phyloP scores from a whole-genome alignment of 495 filamentous ascomycete genomes.

The Talaromyces wortmannii region DNA sequence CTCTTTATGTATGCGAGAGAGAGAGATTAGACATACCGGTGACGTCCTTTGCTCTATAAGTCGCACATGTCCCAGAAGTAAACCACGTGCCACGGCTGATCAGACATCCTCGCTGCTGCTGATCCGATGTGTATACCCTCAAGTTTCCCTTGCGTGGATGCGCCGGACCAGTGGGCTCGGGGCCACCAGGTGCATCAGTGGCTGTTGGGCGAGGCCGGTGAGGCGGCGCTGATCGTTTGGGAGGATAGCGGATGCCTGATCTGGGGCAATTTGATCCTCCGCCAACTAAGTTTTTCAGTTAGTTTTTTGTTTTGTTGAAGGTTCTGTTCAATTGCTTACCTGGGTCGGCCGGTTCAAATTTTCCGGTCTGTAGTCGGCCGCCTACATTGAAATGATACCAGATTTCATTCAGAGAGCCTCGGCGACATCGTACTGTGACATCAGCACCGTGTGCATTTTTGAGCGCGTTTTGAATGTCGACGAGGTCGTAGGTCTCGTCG shows the following conservation, averaged over 20 bases:
- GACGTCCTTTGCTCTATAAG: slow-evolving; percentile 46
- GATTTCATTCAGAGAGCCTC: slow-evolving; percentile 60
- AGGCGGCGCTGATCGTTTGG: slow-evolving; percentile 36
- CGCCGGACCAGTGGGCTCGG: slow-evolving; percentile 34
- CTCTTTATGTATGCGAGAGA: neutral
- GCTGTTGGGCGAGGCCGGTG: slow-evolving; percentile 17
- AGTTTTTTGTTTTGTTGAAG: neutral
- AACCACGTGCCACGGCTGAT: slow-evolving; percentile 68
- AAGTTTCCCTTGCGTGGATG: slow-evolving; percentile 54
- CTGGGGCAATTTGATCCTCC: slow-evolving; percentile 55
- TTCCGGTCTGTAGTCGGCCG: slow-evolving; percentile 67
- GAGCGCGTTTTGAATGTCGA: slow-evolving; percentile 59
- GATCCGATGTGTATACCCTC: slow-evolving; percentile 38
- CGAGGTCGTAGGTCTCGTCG: slow-evolving; percentile 48
- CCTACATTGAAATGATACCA: slow-evolving; percentile 83
- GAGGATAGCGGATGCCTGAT: slow-evolving; percentile 57
- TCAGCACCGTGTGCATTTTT: slow-evolving; percentile 52
- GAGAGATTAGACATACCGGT: slow-evolving; percentile 23
- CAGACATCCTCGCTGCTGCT: slow-evolving; percentile 53
- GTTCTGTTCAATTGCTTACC: slow-evolving; percentile 24
- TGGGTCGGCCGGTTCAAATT: slow-evolving; percentile 60
- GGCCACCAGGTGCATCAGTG: slow-evolving; percentile 11
- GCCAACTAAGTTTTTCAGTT: slow-evolving; percentile 35
- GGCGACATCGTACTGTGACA: slow-evolving; percentile 63
- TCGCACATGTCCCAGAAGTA: slow-evolving; percentile 61